Base-by-base conservation (phyloP, 768 basidiomycete species). In the Boletellus ananas region DNA sequence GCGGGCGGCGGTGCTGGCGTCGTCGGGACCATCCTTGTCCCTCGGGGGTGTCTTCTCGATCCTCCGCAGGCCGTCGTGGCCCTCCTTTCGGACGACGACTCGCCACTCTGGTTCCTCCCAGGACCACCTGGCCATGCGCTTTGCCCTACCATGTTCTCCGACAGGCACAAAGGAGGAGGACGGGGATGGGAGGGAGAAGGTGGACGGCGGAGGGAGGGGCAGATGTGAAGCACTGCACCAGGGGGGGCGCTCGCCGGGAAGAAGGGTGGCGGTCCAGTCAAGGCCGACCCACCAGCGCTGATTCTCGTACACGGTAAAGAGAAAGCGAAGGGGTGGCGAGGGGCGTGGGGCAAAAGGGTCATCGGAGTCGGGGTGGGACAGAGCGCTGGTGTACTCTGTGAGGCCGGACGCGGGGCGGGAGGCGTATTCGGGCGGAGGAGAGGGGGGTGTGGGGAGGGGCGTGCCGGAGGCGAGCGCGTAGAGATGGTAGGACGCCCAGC, bases 261-360 rank as follows among this genome's bases (percentile, higher is more conserved):
- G 79, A 8, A 97, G 79, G 1, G 93, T 92, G 3, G 90, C 87
- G 2, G 94, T 95, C 90, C 90, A 97, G 69, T 96, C 94, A 38
- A 97, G 79, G 12, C 89, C 93, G 81, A 97, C 83, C 94, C 94
- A 97, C 94, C 94, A 95, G 6, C 94, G 79, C 70, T 96, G 93
- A 68, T 95, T 95, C 68, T 96, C 93, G 63, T 90, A 85, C 11
- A 94, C 70, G n/a, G 86, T 90, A 62, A 94, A 94, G 41, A 89
- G 76, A 72, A 94, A 94, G 18, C 87, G 83, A 29, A 87, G 68
- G 16, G 66, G 61, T 0, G 66, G 57, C 1, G 60, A 68, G 4
- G 66, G 57, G 21, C 43, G 56, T 0, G 56, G 66, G 14, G 55
- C 29, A 8, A 60, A 51, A 6, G 43, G 42, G 40, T 57, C 60